Percentiles rank a stretch among this genome's conserved stretches.
Evolutionary conservation across 2,329 filamentous ascomycete species (phyloP).

Genomic region (Mycogone perniciosa): DNA sequence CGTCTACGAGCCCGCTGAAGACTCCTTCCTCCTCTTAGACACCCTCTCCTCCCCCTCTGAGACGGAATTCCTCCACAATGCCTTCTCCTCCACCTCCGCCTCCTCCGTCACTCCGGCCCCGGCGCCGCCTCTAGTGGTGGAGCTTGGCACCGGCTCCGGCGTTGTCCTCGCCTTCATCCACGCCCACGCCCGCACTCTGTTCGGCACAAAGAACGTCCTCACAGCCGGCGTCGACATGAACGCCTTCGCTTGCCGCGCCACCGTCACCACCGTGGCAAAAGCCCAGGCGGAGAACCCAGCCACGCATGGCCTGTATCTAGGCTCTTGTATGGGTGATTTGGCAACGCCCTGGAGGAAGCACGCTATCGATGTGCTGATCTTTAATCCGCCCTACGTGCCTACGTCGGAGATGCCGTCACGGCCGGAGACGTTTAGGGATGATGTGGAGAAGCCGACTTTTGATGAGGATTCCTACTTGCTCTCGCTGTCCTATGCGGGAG

Average conservation of each 20-base stretch:
- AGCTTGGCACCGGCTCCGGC: slow-evolving; percentile 87
- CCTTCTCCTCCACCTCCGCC: slow-evolving; percentile 45
- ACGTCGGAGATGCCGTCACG: slow-evolving; percentile 64
- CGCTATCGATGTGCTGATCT: slow-evolving; percentile 75
- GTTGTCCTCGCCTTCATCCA: slow-evolving; percentile 86
- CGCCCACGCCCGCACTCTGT: slow-evolving; percentile 65
- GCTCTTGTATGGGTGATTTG: slow-evolving; percentile 65
- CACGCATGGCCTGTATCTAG: slow-evolving; percentile 51
- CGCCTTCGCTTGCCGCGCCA: slow-evolving; percentile 71
- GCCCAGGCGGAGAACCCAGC: slow-evolving; percentile 29
- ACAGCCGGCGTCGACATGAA: slow-evolving; percentile 82
- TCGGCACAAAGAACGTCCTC: slow-evolving; percentile 64
- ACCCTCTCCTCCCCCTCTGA: slow-evolving; percentile 71
- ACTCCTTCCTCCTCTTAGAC: slow-evolving; percentile 90
- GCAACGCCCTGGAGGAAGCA: slow-evolving; percentile 50
- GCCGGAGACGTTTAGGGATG: slow-evolving; percentile 25
- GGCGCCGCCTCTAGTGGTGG: slow-evolving; percentile 60
- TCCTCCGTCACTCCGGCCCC: not conserved
- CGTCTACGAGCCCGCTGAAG: slow-evolving; percentile 92
- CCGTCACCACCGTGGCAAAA: slow-evolving; percentile 58
- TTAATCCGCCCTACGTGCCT: slow-evolving; percentile 96
- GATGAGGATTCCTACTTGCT: slow-evolving; percentile 79
- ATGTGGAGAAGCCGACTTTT: slow-evolving; percentile 42
- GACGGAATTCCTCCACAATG: slow-evolving; percentile 57
- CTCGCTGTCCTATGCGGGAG: slow-evolving; percentile 82